Evolutionary conservation across 1,284 basidiomycete genomes (phyloP), one percentile per base, ranked within the genome.

Genomic region (Leccinum proliferum): DNA sequence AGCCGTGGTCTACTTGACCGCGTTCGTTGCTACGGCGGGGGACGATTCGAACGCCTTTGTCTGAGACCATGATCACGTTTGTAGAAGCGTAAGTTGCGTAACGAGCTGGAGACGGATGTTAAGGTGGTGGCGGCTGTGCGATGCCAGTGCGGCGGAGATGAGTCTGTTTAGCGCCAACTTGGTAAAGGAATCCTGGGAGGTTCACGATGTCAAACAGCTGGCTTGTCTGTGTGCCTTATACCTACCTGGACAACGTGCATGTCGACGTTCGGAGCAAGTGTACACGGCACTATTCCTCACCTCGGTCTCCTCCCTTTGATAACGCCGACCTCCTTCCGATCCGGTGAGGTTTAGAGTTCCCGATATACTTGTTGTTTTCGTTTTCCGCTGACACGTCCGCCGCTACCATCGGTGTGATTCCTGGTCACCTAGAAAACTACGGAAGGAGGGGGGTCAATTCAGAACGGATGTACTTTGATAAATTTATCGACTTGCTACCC

Each of bases 1-100:
- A 98, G 25, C 87, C 86, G 69, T 94, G 93, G 73, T 96, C 85
- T 12, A 90, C 90, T 60, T 89, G 77, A 8, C 93, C 93, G 52
- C 94, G 83, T 57, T 89, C 84, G 62, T 86, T 71, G 68, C 85
- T 92, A 62, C 73, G 81, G 65, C 90, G 84, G 18, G 80, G 78
- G 58, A 79, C 63, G 58, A 89, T 79, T 64, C 79, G 79, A 67
- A 85, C 56, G 10, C 12, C 34, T 29, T 64, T 65, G 58, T 34
- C 57, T 1, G 63, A 60, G 15, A 3, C 60, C 73, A 72, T 72
- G 5, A 18, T 65, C 4, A 35, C 11, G 11, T 52, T 52, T 12
- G 35, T 61, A 46, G 34, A 63, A 52, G 18, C 39, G 37, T 18
- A 18, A 21, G n/a, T 50, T 50, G 48, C 48, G 29, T 29, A 34